Conservation (phyloP, 441 rosid species). For the Populus hybrid region DNA sequence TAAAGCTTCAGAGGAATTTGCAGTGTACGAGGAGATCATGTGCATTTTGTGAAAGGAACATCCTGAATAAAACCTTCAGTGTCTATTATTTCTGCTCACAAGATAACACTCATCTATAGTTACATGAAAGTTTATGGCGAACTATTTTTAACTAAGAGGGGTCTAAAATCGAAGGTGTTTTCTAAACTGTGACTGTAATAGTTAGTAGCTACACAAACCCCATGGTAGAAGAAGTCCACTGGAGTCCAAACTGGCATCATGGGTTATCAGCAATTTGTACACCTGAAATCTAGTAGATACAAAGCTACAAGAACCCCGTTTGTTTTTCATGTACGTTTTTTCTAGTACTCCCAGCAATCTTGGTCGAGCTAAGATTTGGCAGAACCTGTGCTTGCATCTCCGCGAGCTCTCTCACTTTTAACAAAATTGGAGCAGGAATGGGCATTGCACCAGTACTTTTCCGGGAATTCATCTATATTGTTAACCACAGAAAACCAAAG, state of each 20-base stretch:
- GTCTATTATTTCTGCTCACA: background rate
- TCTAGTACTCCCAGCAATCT: conserved; percentile 30
- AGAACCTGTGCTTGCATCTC: conserved; percentile 61
- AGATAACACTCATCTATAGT: background rate
- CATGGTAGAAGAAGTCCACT: background rate
- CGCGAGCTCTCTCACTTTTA: conserved; percentile 80
- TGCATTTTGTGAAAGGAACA: background rate
- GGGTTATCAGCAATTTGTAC: conserved; percentile 21
- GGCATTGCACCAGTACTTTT: conserved; percentile 68
- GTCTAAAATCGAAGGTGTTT: background rate
- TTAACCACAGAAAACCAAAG: conserved; percentile 3
- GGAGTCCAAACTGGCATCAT: background rate
- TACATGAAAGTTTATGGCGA: background rate
- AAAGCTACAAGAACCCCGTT: conserved; percentile 53
- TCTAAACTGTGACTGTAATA: background rate
- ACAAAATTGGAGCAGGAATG: conserved; percentile 59
- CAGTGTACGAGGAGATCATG: too few species aligned
- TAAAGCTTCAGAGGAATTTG: too few species aligned
- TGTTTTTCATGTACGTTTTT: conserved; percentile 48
- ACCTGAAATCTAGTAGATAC: conserved; percentile 32
- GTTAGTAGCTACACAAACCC: background rate
- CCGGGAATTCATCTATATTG: conserved; percentile 51
- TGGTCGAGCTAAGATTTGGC: conserved; percentile 36
- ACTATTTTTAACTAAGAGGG: background rate
- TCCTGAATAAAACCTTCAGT: background rate